Conservation (phyloP, 2,329 filamentous ascomycete genomes). For the Xylaria multiplex region DNA sequence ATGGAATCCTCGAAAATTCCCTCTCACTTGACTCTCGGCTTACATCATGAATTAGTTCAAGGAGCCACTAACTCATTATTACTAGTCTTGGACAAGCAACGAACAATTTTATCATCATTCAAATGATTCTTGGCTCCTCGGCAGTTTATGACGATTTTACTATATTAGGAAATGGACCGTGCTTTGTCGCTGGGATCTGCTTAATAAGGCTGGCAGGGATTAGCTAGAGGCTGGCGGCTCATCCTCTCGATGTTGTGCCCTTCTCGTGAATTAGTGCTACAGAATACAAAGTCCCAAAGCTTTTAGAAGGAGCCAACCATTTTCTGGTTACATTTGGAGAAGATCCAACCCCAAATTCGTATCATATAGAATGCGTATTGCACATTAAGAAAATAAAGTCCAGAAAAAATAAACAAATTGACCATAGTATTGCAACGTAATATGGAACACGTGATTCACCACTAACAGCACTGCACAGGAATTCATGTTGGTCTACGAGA, state of each 20-base stretch:
- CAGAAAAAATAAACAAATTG: not conserved
- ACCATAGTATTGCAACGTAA: not conserved
- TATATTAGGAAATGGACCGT: constrained; percentile 29
- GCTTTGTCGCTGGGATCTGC: constrained; percentile 1
- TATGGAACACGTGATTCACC: constrained; percentile 4
- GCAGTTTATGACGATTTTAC: constrained; percentile 23
- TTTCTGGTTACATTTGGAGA: not conserved
- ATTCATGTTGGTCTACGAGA: constrained; percentile 17
- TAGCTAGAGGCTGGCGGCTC: constrained; percentile 16
- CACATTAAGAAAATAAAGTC: not conserved
- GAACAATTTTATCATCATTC: not conserved
- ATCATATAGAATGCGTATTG: not conserved
- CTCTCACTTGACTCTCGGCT: not conserved
- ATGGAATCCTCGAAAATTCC: not conserved
- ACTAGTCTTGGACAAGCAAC: not conserved
- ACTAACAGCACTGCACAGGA: constrained; percentile 29
- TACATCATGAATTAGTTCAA: not conserved
- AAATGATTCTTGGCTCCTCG: constrained; percentile 17
- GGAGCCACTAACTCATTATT: not conserved
- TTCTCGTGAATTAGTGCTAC: constrained; percentile 44
- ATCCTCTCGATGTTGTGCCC: constrained; percentile 29
- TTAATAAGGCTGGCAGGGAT: constrained; percentile 18
- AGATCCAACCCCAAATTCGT: not conserved
- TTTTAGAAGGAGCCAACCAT: not conserved
- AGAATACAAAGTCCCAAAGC: constrained; percentile 24